Base-by-base conservation (phyloP, 495 filamentous ascomycete genomes). In the Aspergillus sparsus region DNA sequence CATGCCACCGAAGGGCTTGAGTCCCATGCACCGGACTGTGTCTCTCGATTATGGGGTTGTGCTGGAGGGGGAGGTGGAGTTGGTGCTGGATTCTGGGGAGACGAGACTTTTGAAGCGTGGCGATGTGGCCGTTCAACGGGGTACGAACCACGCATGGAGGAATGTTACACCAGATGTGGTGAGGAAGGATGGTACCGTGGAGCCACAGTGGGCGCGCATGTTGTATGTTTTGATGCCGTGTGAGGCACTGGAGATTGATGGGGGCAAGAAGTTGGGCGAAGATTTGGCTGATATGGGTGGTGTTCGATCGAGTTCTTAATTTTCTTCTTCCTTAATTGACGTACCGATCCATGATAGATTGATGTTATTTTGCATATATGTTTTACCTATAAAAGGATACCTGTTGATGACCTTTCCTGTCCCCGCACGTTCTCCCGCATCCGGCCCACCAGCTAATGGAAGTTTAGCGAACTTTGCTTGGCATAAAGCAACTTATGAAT, bases 21-120 rank as follows among this genome's bases (percentile, higher is more conserved):
- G 53, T 81, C 62, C 74, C 1, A 79, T 93, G 87, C 90, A 93
- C 66, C 79, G 89, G 2, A 91, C 90, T 1, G 79, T 86, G 60
- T 83, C 78, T 1, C 65, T 92, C 2, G 89, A 92, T 63, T 92
- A 89, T 57, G 89, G 88, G 5, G 81, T 91, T 59, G 82, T 92
- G 32, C 58, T 93, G 7, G 88, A 91, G 67, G 89, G 90, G 0
- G 73, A 82, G 64, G 65, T 92, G 47, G 88, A 93, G 70, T 88
- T 91, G 68, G 84, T 89, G 81, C 85, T 76, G 46, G 87, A 91
- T 70, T 81, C 82, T 0, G 80, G 77, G 6, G 73, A 79, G 21
- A 83, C 82, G 60, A 85, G 87, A 54, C 59, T 87, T 58, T 31
- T 90, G 67, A 84, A 87, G 64, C 84, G 88, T 34, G 83, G 85